Evolutionary conservation across 2,329 filamentous ascomycete genomes (phyloP).

Genomic region (Hypoxylon sp.): DNA sequence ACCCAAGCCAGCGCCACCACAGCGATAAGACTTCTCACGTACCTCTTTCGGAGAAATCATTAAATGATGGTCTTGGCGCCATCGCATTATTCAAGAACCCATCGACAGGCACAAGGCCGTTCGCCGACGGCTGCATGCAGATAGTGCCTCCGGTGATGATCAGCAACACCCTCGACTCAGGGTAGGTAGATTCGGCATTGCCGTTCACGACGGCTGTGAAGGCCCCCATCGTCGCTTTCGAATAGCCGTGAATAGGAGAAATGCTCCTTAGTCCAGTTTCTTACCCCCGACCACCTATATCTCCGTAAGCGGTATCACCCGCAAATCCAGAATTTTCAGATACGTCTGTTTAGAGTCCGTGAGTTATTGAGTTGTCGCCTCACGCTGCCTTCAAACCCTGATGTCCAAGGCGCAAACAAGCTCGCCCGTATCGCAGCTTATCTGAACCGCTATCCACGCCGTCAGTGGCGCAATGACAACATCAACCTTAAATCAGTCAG

Average conservation of each 20-base stretch:
- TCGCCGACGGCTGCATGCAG: conserved; percentile 87
- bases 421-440: background rate
- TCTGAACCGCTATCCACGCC: background rate
- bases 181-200: conserved; percentile 59
- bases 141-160: conserved; percentile 94
- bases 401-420: conserved; percentile 3
- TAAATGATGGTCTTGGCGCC: conserved; percentile 86
- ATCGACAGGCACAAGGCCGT: conserved; percentile 84
- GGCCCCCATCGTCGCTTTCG: conserved; percentile 44
- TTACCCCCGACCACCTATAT: conserved; percentile 4
- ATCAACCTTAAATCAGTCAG: background rate
- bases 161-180: conserved; percentile 86
- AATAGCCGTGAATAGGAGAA: background rate
- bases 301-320: background rate
- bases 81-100: conserved; percentile 88
- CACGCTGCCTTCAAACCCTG: background rate
- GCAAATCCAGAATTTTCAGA: background rate
- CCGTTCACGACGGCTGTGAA: conserved; percentile 46
- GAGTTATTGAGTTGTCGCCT: conserved; percentile 3
- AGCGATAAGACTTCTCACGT: conserved; percentile 40
- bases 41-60: conserved; percentile 76
- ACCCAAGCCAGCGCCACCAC: background rate
- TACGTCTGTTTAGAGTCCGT: background rate
- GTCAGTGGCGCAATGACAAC: conserved; percentile 1
- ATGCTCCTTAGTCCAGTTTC: background rate